Evolutionary conservation across 192 early-diverging fungal species (phyloP), one percentile per base, ranked within the genome.

Genomic region (Phycomyces nitens): DNA sequence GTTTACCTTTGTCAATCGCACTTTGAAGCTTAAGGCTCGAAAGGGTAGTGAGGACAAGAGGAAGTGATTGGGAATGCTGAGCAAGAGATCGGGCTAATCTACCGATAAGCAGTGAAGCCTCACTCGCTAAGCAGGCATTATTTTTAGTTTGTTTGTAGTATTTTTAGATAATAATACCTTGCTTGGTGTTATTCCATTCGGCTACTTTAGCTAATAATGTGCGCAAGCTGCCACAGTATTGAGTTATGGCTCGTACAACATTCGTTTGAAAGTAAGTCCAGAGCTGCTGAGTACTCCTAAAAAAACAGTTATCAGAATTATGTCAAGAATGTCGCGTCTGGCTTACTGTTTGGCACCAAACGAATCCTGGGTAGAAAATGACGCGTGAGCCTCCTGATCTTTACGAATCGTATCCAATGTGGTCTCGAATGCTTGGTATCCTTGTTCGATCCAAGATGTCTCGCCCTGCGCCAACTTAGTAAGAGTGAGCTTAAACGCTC

Each of bases 81-180:
- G 63, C 62, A 40, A 77, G 64, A 12, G 51, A 50, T 34, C 64
- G 63, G 6, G 75, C 75, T 6, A 63, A 39, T 22, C 61, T 29
- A 26, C 61, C 61, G 14, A 63, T 24, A 11, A 54, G 24, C 26
- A 63, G 39, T 40, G 61, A 53, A 16, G 39, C 5, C 3, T 63
- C 61, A 39, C 52, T 42, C 11, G 34, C 61, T 63, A 63, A 52
- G 20, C 22, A 16, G 6, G 7, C 11, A 12, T 18, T 20, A 6
- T 29, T 60, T 21, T 29, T 21, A 50, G 21, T 60, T 22, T 58
- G 0, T 20, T 40, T 47, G 10, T 63, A n/a, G n/a, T n/a, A n/a
- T n/a, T n/a, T n/a, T n/a, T n/a, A n/a, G n/a, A n/a, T n/a, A n/a
- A n/a, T n/a, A n/a, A n/a, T n/a, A 63, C 62, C 51, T 24, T 20